Percentiles rank a stretch among this genome's conserved stretches.
These are phyloP conservation scores for Trametes gibbosa DNA, from an alignment of 768 basidiomycete species.

Conservation along the genomic window DNA sequence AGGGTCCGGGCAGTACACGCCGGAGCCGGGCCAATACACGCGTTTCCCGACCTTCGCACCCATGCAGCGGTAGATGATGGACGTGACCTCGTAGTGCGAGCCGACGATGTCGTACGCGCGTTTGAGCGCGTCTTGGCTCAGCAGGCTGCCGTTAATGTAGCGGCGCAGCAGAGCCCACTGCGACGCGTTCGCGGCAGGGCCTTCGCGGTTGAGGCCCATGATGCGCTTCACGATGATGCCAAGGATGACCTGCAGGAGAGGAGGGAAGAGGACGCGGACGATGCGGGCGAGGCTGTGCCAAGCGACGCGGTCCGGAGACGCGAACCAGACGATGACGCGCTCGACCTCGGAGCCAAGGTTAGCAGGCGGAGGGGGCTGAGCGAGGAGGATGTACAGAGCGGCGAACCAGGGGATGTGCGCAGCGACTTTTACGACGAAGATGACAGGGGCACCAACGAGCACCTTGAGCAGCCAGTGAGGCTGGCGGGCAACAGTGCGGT, in stretches of 20 bases:
- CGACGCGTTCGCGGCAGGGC: slow-evolving; percentile 25
- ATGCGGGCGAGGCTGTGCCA: slow-evolving; percentile 42
- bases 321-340: slow-evolving; percentile 45
- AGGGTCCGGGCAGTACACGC: slow-evolving; percentile 45
- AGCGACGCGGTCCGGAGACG: slow-evolving; percentile 39
- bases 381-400: slow-evolving; percentile 38
- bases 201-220: slow-evolving; percentile 40
- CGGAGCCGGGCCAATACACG: slow-evolving; percentile 49
- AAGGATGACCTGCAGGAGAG: slow-evolving; percentile 38
- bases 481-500: slow-evolving; percentile 34
- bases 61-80: slow-evolving; percentile 44
- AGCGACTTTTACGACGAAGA: slow-evolving; percentile 33
- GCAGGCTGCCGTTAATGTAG: slow-evolving; percentile 38
- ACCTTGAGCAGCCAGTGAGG: slow-evolving; percentile 35
- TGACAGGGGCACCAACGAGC: slow-evolving; percentile 41
- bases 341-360: slow-evolving; percentile 36
- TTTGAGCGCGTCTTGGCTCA: slow-evolving; percentile 38
- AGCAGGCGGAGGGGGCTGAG: slow-evolving; percentile 23
- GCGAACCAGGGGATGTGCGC: slow-evolving; percentile 45
- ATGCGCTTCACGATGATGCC: slow-evolving; percentile 42
- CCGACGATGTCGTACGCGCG: slow-evolving; percentile 43
- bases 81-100: slow-evolving; percentile 46
- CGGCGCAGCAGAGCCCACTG: slow-evolving; percentile 36
- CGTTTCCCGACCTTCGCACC: slow-evolving; percentile 48
- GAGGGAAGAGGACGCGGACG: slow-evolving; percentile 37